These are phyloP conservation scores for Sphagnum contortum DNA, from an alignment of 225 moss, liverwort and hornwort genomes.

Conservation along the genomic window DNA sequence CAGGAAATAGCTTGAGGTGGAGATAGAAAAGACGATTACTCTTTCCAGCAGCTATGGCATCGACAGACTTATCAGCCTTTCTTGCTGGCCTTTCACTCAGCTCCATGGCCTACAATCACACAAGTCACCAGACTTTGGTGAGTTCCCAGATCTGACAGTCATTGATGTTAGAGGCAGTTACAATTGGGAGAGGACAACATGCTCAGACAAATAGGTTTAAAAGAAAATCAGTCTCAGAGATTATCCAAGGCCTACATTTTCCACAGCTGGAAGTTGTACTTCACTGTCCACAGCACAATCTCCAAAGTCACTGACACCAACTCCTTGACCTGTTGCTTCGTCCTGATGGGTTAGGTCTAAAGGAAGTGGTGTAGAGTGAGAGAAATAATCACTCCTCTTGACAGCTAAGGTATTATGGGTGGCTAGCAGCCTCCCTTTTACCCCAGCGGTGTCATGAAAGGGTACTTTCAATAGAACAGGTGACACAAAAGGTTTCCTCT, in stretches of 20 bases:
- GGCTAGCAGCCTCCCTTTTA: conserved; percentile 17
- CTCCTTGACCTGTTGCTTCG: not conserved
- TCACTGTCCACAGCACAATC: conserved; percentile 8
- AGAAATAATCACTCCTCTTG: conserved; percentile 43
- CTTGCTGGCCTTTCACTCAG: conserved; percentile 22
- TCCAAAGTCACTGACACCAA: conserved; percentile 10
- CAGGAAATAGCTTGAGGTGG: no score
- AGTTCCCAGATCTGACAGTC: not conserved
- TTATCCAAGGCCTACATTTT: conserved; percentile 16
- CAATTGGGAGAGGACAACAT: not conserved
- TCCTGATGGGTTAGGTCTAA: conserved; percentile 8
- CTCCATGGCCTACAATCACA: conserved; percentile 2
- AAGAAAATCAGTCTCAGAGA: no score
- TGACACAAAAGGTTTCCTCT: conserved; percentile 12
- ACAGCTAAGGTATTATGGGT: conserved; percentile 8
- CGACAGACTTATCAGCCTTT: conserved; percentile 7
- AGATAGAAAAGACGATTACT: no score
- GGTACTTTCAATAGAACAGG: conserved; percentile 17
- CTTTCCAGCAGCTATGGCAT: conserved; percentile 27
- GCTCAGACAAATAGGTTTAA: no score
- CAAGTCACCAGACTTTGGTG: not conserved
- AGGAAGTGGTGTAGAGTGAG: conserved; percentile 15
- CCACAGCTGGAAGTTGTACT: conserved; percentile 5
- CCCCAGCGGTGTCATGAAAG: conserved; percentile 8
- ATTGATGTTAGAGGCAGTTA: not conserved